Evolutionary conservation across 345 rosid species (phyloP), one percentile per base, ranked within the genome.

Genomic region (Hibiscus syriacus): DNA sequence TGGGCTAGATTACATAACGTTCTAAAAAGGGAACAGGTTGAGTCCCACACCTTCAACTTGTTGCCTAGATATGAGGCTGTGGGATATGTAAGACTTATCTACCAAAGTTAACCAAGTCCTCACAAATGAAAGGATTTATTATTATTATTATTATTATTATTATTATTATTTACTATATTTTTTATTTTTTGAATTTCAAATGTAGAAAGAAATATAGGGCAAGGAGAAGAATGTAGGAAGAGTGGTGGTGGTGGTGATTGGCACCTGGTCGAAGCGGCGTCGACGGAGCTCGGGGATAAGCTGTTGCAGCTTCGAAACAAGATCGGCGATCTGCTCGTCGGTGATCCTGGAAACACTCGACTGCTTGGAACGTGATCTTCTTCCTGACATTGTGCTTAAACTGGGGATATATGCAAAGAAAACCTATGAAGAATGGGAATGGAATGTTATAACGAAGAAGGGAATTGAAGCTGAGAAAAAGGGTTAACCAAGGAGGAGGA

Each of bases 311-410:
- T 87, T 86, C 62, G 90, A 78, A 20, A 92, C 86, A 41, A 92
- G 96, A 53, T 90, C 96, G 25, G 79, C 74, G 73, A 92, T 90
- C 80, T 90, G 97, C 46, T 90, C 97, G 22, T 92, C 97, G 38
- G 79, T 73, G 78, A 92, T 88, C 58, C 85, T 80, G 0, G 97
- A 79, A 77, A 48, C 76, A 25, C 81, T 82, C 29, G 93, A 72
- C 72, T 85, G 90, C 64, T 87, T 76, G 1, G 98, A 84, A 64
- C 87, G 86, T 38, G 98, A 88, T 81, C 97, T 88, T 82, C 97
- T 80, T 86, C 83, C 83, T 4, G 98, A 88, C 98, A 92, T 92
- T 79, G 64, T 81, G 54, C 2, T 7, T 6, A 54, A 54, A 54
- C 13, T 12, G 57, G 23, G 16, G 57, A 9, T 50, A 19, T 50